Conservation (phyloP, 225 moss, liverwort and hornwort genomes). For the Physcomitrium patens region DNA sequence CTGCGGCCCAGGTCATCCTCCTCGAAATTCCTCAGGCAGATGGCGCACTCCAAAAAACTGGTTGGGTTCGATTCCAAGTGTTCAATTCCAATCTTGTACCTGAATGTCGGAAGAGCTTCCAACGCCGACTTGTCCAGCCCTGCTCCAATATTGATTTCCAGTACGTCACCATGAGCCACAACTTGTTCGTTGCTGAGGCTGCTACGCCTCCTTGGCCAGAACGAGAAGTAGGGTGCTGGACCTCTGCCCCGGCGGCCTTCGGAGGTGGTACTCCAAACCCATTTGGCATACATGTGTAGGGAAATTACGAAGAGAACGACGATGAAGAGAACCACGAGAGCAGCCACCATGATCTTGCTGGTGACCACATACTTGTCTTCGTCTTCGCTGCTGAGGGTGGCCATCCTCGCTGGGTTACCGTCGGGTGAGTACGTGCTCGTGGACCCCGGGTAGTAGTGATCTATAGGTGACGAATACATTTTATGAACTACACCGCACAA, state of each 20-base stretch:
- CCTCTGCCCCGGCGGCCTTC: neutral
- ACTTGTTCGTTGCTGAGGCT: neutral
- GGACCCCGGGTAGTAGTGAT: neutral
- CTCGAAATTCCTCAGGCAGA: conserved; percentile 58
- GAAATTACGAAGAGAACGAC: conserved; percentile 48
- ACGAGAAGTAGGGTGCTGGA: neutral
- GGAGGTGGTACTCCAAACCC: conserved; percentile 35
- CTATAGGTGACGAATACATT: too few species aligned
- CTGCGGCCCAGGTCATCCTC: conserved; percentile 53
- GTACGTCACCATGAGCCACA: neutral
- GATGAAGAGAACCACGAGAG: conserved; percentile 49
- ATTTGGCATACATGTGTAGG: conserved; percentile 59
- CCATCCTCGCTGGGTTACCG: neutral
- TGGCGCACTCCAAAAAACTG: conserved; percentile 50
- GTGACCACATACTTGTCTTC: conserved; percentile 27
- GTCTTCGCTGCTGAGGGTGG: neutral
- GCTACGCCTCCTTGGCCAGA: neutral
- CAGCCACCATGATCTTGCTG: conserved; percentile 55
- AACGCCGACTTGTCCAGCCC: conserved; percentile 70
- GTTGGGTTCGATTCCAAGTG: conserved; percentile 6
- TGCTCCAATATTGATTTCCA: conserved; percentile 21
- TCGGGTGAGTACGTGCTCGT: neutral
- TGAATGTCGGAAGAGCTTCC: conserved; percentile 69
- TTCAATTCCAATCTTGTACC: conserved; percentile 30
- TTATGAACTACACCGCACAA: too few species aligned